phyloP scores from a whole-genome alignment of 768 basidiomycete genomes.

The Tricholomella constricta region DNA sequence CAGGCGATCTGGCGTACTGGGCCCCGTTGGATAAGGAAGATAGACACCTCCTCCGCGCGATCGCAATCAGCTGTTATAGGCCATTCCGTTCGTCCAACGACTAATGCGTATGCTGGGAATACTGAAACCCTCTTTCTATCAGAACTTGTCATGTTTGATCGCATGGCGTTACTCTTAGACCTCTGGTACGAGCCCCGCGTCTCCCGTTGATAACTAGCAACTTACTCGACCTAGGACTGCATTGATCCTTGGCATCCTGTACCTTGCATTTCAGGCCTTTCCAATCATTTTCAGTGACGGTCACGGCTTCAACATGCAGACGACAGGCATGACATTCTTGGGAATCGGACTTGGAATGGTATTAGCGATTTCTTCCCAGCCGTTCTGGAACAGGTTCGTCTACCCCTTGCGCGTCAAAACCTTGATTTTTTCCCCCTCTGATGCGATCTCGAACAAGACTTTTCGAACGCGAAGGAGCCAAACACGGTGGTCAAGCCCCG shows the following conservation, averaged over 20 bases:
- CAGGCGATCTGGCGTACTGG: conserved; percentile 54
- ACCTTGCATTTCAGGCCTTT: conserved; percentile 65
- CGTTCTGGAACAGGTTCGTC: conserved; percentile 55
- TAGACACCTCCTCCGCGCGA: conserved; percentile 43
- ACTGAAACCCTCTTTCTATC: neutral
- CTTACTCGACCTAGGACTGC: conserved; percentile 48
- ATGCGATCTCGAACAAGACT: conserved; percentile 31
- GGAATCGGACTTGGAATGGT: conserved; percentile 63
- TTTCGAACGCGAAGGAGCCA: conserved; percentile 36
- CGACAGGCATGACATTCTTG: conserved; percentile 58
- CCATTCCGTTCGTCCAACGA: conserved; percentile 63
- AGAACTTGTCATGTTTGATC: conserved; percentile 67
- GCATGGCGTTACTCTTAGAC: conserved; percentile 76
- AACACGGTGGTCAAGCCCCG: conserved; percentile 50
- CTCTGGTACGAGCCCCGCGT: conserved; percentile 51
- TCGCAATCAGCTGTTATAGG: conserved; percentile 61
- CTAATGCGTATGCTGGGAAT: neutral
- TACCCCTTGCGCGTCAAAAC: neutral
- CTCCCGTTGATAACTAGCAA: neutral
- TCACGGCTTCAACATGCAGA: conserved; percentile 50
- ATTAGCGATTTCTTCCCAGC: conserved; percentile 52
- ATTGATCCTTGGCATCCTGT: conserved; percentile 60
- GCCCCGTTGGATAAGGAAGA: conserved; percentile 60
- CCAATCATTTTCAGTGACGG: conserved; percentile 51
- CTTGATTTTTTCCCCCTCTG: no score